Base-by-base conservation (phyloP, 495 filamentous ascomycete genomes). In the Daldinia childiae region DNA sequence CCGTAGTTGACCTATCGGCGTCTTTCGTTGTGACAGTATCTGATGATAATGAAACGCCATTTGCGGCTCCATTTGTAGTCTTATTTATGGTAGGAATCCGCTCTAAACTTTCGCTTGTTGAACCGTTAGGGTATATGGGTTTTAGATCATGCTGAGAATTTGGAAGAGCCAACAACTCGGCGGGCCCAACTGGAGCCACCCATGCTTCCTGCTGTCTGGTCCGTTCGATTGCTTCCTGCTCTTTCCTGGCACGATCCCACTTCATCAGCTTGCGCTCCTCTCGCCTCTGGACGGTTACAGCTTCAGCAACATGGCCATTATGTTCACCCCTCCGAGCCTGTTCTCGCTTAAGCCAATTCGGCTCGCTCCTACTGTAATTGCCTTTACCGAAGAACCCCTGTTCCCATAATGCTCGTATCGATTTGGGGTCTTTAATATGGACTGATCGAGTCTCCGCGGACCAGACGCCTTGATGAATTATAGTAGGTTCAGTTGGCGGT, bases 361-460 rank as follows among this genome's bases (percentile, higher is more conserved):
- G 95, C 77, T 98, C 94, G 80, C 93, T 97, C 71, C 95, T 89
- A 78, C 94, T 97, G 66, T 98, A 83, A 60, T 82, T 93, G 54
- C 95, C 95, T 79, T 97, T 98, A 48, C 95, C 95, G 78, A 93
- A 99, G 80, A 98, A 98, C 1, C 95, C 95, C 76, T 92, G 90
- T 77, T 97, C 91, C 95, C 95, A 99, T 29, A 99, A 81, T 8
- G 90, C 91, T 39, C 90, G 86, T 54, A 96, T 90, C 1, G 92
- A 87, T 36, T 82, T 82, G 45, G 87, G 81, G 74, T 97, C 91
- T 11, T 89, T 93, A 38, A 99, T 87, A 79, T 98, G 93, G 3
- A 98, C 86, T 3, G 93, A 93, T 3, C 90, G 86, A 12, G 94
- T 96, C 62, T 90, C 89, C 1, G 86, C 80, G 38, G 92, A 92